Conservation (phyloP, 2,329 filamentous ascomycete species). For the Arthrinium puccinioides region DNA sequence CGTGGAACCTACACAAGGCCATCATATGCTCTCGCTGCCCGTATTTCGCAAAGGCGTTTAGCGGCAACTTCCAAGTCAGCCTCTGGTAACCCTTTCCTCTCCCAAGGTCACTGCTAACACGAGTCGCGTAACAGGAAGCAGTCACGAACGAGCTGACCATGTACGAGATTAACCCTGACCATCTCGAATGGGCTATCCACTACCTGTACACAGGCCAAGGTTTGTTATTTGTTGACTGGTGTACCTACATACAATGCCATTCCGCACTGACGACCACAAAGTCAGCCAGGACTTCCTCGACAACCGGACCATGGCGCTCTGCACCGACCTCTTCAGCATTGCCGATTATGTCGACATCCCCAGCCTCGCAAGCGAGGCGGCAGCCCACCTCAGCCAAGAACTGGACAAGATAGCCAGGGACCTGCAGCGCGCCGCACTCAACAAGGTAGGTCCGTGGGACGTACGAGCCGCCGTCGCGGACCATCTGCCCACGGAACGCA, state of each 20-base stretch:
- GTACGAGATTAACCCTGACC: neutral
- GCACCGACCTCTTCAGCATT: neutral
- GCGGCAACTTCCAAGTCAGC: neutral
- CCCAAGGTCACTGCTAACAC: neutral
- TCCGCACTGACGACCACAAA: too few relatives aligned
- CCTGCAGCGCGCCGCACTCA: too few relatives aligned
- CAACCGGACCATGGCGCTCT: too few relatives aligned
- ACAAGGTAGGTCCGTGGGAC: too few relatives aligned
- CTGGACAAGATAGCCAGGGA: neutral
- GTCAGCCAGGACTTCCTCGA: too few relatives aligned
- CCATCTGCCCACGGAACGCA: neutral
- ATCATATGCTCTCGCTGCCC: slow-evolving; percentile 4
- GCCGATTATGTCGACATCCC: neutral
- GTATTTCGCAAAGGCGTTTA: slow-evolving; percentile 6
- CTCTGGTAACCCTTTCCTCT: too few relatives aligned
- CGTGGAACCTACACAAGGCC: slow-evolving; percentile 7
- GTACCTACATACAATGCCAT: too few relatives aligned
- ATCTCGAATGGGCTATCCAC: neutral
- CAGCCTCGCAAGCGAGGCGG: neutral
- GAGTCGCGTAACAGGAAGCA: neutral
- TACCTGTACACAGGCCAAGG: neutral
- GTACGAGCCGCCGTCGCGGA: too few relatives aligned
- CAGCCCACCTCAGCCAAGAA: accelerated
- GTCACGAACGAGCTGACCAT: neutral
- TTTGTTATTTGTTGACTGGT: too few relatives aligned